Conservation (phyloP, 345 rosid species). For the Durio zibethinus region DNA sequence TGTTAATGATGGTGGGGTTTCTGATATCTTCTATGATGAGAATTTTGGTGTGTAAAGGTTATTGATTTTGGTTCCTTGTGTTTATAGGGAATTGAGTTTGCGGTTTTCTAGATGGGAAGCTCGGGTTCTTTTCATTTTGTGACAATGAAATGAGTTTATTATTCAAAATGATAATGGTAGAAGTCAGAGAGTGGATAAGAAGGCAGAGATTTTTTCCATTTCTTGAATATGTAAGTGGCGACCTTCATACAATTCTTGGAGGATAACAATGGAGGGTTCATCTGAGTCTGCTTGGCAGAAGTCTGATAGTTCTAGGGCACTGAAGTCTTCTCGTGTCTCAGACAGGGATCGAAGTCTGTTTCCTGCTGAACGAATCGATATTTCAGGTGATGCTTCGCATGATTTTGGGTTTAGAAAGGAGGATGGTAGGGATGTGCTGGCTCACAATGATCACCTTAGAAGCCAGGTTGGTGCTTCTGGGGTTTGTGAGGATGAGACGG, state of each 20-base stretch:
- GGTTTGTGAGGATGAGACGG: conserved; percentile 52
- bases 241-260: conserved; percentile 42
- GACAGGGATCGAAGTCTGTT: conserved; percentile 46
- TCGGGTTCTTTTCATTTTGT: conserved; percentile 7
- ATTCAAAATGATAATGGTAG: conserved; percentile 41
- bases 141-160: conserved; percentile 40
- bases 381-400: conserved; percentile 26
- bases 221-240: conserved; percentile 36
- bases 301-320: conserved; percentile 55
- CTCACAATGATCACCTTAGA: conserved; percentile 47
- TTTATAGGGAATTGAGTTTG: conserved; percentile 23
- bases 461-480: conserved; percentile 51
- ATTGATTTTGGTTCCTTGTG: conserved; percentile 2
- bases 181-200: conserved; percentile 29
- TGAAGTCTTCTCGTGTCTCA: conserved; percentile 52
- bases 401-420: conserved; percentile 43
- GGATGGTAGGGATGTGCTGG: conserved; percentile 38
- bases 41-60: conserved; percentile 23
- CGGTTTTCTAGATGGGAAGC: conserved; percentile 18
- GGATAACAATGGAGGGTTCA: conserved; percentile 80
- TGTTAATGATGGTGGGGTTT: conserved; percentile 9
- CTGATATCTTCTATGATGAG: conserved; percentile 16
- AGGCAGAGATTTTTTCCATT: conserved; percentile 35
- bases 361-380: conserved; percentile 28
- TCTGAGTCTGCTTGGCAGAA: conserved; percentile 65